phyloP scores from a whole-genome alignment of 108 stramenopile genomes.

The Cyclotella baltica region DNA sequence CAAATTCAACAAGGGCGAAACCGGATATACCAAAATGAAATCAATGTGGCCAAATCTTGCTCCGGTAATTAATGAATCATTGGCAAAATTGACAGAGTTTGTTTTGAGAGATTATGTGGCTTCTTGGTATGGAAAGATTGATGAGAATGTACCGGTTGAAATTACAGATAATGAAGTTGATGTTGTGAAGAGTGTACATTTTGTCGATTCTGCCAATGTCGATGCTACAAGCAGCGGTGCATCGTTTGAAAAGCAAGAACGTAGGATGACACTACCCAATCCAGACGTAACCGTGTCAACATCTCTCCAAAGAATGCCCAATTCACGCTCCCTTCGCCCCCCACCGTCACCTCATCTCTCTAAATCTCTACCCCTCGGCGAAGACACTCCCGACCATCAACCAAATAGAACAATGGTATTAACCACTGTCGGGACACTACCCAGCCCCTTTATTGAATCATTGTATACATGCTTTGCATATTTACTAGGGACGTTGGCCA shows the following conservation, averaged over 20 bases:
- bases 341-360: slow-evolving; percentile 6
- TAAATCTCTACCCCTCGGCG: background rate
- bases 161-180: slow-evolving; percentile 21
- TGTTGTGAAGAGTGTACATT: background rate
- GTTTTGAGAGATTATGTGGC: slow-evolving; percentile 81
- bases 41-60: slow-evolving; percentile 80
- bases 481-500: slow-evolving; percentile 77
- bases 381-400: slow-evolving; percentile 27
- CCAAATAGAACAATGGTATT: slow-evolving; percentile 57
- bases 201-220: background rate
- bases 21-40: slow-evolving; percentile 47
- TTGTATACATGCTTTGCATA: slow-evolving; percentile 71
- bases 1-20: slow-evolving; percentile 43
- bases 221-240: background rate
- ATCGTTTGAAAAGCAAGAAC: slow-evolving; percentile 1
- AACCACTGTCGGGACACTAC: slow-evolving; percentile 43
- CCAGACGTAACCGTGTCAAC: slow-evolving; percentile 2
- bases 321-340: background rate
- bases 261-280: background rate
- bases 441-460: slow-evolving; percentile 69
- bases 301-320: background rate
- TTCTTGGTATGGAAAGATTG: slow-evolving; percentile 63
- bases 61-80: slow-evolving; percentile 52
- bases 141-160: slow-evolving; percentile 38
- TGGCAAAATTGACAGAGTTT: slow-evolving; percentile 78